Evolutionary conservation across 2,329 filamentous ascomycete species (phyloP), one percentile per base, ranked within the genome.

Genomic region (Fusarium setosum): DNA sequence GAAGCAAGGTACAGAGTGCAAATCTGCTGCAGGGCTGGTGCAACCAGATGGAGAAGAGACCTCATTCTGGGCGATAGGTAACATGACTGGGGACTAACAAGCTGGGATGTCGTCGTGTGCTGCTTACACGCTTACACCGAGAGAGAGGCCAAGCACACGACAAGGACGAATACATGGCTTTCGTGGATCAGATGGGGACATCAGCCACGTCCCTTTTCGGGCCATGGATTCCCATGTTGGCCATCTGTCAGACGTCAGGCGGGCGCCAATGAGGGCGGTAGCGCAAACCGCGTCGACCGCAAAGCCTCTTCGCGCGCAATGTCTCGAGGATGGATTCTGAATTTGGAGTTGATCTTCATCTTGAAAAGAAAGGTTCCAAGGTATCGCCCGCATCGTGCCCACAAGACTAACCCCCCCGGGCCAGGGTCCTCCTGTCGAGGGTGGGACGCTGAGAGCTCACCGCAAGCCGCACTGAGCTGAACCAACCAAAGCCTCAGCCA

Each of bases 321-420:
- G 35, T 60, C 56, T 44, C 45, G 21, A 68, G 56, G 40, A 45
- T 56, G 48, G 51, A 58, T 55, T 56, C 59, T 56, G 32, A 42
- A 67, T 65, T 38, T 64, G 60, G 68, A 42, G 48, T 59, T 68
- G 63, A 69, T 72, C 65, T 69, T 72, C 69, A 56, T 56, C 59
- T 58, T 35, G 44, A 57, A 59, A 51, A 58, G 40, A 64, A 59
- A 52, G 41, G 42, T 71, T 70, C 62, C 64, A 70, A 71, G 61
- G 50, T 50, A 59, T 71, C 38, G 55, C 35, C 52, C 51, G 51
- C 65, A 61, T 49, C 24, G 54, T 52, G 59, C 38, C 63, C 40
- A 61, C 65, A 20, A 23, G 65, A 50, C 69, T 72, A 72, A 53
- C 61, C 62, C 32, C 51, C 48, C 38, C 21, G 44, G 41, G 60